These are phyloP conservation scores for Fusarium sublunatum DNA, from an alignment of 2,329 filamentous ascomycete genomes.

Conservation along the genomic window DNA sequence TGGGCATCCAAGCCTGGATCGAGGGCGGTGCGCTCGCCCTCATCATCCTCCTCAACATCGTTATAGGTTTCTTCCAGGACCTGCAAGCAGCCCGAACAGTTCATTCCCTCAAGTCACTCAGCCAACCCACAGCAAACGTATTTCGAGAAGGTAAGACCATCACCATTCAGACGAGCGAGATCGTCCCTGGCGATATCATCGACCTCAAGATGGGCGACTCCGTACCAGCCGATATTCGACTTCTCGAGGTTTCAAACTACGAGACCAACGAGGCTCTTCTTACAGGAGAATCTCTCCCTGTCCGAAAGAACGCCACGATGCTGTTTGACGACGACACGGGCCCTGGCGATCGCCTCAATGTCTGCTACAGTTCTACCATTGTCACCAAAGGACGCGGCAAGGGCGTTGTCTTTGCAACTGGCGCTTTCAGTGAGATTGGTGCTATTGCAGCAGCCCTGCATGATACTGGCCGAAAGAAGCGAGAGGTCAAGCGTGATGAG, in stretches of 20 bases:
- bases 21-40: constrained; percentile 68
- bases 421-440: constrained; percentile 71
- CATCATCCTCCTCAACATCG: constrained; percentile 68
- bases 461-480: constrained; percentile 48
- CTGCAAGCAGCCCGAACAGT: constrained; percentile 60
- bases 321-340: constrained; percentile 56
- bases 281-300: constrained; percentile 61
- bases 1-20: constrained; percentile 67
- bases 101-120: constrained; percentile 57
- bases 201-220: constrained; percentile 67
- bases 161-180: constrained; percentile 26
- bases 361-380: constrained; percentile 71
- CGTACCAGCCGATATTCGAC: constrained; percentile 68
- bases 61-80: constrained; percentile 61
- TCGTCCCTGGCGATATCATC: constrained; percentile 64
- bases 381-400: constrained; percentile 70
- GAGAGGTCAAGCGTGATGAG: constrained; percentile 55
- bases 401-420: constrained; percentile 71
- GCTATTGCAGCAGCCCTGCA: constrained; percentile 65
- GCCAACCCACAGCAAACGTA: constrained; percentile 38
- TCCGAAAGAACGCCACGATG: constrained; percentile 61
- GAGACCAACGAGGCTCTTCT: constrained; percentile 34
- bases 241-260: constrained; percentile 30
- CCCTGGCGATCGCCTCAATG: constrained; percentile 68
- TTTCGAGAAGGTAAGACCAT: constrained; percentile 33